Percentiles rank a stretch among this genome's conserved stretches.
Evolutionary conservation across 2,329 filamentous ascomycete species (phyloP).

Genomic region (Bipolaris zeicola): DNA sequence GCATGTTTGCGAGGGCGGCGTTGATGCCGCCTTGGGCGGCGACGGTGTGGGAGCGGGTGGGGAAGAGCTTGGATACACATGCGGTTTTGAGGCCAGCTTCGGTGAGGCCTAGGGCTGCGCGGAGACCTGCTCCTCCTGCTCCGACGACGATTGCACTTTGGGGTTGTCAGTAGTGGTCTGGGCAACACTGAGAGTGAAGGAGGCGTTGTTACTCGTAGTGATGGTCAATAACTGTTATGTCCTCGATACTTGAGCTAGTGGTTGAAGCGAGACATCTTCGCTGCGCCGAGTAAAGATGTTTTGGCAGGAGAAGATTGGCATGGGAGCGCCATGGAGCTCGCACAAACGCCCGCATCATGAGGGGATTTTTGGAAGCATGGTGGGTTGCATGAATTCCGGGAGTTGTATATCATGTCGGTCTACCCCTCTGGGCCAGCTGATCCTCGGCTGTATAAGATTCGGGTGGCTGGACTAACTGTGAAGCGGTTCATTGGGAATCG

Average conservation of each 20-base stretch:
- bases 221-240: constrained; percentile 40
- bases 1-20: constrained; percentile 62
- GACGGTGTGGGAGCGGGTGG: constrained; percentile 68
- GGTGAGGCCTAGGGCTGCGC: constrained; percentile 67
- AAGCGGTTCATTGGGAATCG: not conserved
- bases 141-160: constrained; percentile 52
- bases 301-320: constrained; percentile 15
- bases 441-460: constrained; percentile 31
- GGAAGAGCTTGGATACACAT: constrained; percentile 68
- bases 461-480: not conserved
- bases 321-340: constrained; percentile 27
- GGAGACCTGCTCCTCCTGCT: constrained; percentile 67
- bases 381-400: not conserved
- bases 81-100: constrained; percentile 69
- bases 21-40: constrained; percentile 71
- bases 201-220: constrained; percentile 39
- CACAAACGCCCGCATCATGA: constrained; percentile 34
- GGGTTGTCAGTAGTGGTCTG: constrained; percentile 4
- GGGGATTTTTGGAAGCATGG: not conserved
- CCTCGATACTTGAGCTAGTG: constrained; percentile 22
- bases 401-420: not conserved
- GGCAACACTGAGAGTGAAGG: not conserved
- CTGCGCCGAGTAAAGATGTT: constrained; percentile 7
- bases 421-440: constrained; percentile 24
- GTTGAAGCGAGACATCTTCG: constrained; percentile 26